Percentiles rank a stretch among this genome's conserved stretches.
Evolutionary conservation across 2,329 filamentous ascomycete genomes (phyloP).

Genomic region (Penicillium sp.): DNA sequence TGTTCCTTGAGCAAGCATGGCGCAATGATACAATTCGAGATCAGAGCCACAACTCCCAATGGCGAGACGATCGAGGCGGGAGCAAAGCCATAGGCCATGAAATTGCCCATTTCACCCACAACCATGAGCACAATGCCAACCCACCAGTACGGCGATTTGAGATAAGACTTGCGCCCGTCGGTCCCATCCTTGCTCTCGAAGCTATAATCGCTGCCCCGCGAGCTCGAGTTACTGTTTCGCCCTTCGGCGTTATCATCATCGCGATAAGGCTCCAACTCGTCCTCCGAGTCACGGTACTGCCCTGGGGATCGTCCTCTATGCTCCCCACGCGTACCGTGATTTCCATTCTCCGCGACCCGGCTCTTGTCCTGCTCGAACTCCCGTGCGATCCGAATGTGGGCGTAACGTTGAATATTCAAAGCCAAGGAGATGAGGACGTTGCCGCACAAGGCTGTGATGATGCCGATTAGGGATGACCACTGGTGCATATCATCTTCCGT

Average conservation of each 20-base stretch:
- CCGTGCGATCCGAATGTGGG: conserved; percentile 79
- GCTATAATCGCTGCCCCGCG: conserved; percentile 34
- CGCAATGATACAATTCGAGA: conserved; percentile 96
- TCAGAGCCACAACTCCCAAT: conserved; percentile 90
- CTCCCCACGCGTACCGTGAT: conserved; percentile 10
- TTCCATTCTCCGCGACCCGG: conserved; percentile 51
- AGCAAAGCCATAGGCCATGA: conserved; percentile 95
- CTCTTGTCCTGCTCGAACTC: conserved; percentile 63
- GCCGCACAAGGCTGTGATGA: conserved; percentile 86
- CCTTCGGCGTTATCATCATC: conserved; percentile 32
- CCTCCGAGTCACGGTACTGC: conserved; percentile 17
- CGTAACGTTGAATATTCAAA: conserved; percentile 94
- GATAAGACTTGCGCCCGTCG: conserved; percentile 66
- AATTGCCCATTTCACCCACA: conserved; percentile 91
- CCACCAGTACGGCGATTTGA: conserved; percentile 96
- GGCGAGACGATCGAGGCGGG: conserved; percentile 97
- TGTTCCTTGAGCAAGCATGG: conserved; percentile 89
- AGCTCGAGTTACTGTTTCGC: conserved; percentile 37
- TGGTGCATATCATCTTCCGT: conserved; percentile 26
- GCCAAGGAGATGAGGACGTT: conserved; percentile 95
- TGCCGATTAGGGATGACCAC: conserved; percentile 95
- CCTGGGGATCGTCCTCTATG: conserved; percentile 13
- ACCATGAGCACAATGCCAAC: conserved; percentile 88
- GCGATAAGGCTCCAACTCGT: conserved; percentile 22
- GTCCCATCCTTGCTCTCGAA: conserved; percentile 41